These are phyloP conservation scores for Sarocladiaceae sp. DNA, from an alignment of 2,329 filamentous ascomycete species.

Conservation along the genomic window DNA sequence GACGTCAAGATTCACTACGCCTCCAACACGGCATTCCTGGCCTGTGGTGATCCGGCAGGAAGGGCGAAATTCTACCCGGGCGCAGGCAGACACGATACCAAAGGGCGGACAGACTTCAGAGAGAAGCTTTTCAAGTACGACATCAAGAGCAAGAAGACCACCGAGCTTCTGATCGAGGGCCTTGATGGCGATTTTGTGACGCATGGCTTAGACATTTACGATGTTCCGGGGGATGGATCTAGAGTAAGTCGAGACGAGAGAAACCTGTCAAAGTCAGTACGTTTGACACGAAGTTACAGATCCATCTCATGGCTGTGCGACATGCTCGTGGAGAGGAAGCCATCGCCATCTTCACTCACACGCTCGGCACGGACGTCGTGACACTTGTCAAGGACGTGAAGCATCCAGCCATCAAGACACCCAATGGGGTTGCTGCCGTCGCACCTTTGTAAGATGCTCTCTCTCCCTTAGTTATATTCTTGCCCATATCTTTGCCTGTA, in stretches of 20 bases:
- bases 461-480: too few species aligned
- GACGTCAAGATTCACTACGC: conserved; percentile 5
- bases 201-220: conserved; percentile 1
- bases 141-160: not conserved
- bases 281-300: not conserved
- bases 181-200: conserved; percentile 4
- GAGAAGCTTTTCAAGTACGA: conserved; percentile 8
- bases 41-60: conserved; percentile 1
- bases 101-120: not conserved
- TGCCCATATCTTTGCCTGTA: too few species aligned
- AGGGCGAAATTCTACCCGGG: not conserved
- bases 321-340: conserved; percentile 2
- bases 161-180: not conserved
- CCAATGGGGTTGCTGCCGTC: not conserved
- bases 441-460: conserved; percentile 6
- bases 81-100: conserved; percentile 1
- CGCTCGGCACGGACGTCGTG: conserved; percentile 1
- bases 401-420: conserved; percentile 6
- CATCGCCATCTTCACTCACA: conserved; percentile 3
- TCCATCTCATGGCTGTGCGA: conserved; percentile 6
- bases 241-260: not conserved
- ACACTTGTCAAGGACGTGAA: conserved; percentile 7
- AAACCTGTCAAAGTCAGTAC: not conserved
- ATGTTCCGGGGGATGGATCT: not conserved
- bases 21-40: conserved; percentile 1